These are phyloP conservation scores for Amanita polypyramis DNA, from an alignment of 768 basidiomycete genomes.

Conservation along the genomic window DNA sequence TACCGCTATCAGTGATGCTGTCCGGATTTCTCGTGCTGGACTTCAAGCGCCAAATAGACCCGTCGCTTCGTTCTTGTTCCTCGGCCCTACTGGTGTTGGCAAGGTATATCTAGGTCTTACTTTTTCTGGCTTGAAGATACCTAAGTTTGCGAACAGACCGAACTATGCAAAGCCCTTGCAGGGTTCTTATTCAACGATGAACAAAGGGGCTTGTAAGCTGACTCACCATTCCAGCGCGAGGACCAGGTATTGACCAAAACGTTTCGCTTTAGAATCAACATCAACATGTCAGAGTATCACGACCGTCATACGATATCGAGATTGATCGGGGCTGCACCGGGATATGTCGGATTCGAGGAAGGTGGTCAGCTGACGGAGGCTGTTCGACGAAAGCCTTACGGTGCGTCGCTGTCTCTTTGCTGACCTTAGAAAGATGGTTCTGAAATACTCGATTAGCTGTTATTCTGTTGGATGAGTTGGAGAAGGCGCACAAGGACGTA, in stretches of 20 bases:
- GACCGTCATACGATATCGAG: constrained; percentile 88
- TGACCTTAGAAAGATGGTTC: not conserved
- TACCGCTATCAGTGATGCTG: constrained; percentile 76
- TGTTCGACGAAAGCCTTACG: constrained; percentile 83
- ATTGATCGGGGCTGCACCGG: constrained; percentile 86
- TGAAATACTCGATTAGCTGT: constrained; percentile 37
- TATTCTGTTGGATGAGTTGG: constrained; percentile 77
- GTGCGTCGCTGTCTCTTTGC: constrained; percentile 21
- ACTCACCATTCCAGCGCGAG: not conserved
- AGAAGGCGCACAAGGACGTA: constrained; percentile 94
- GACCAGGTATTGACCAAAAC: not conserved
- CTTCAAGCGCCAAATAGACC: constrained; percentile 83
- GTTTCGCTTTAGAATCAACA: constrained; percentile 54
- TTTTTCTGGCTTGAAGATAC: no score
- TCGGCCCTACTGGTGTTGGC: constrained; percentile 83
- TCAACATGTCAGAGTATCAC: constrained; percentile 62
- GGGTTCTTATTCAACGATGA: constrained; percentile 87
- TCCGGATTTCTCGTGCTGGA: constrained; percentile 87
- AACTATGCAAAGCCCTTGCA: constrained; percentile 82
- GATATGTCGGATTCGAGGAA: constrained; percentile 88
- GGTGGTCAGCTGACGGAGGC: constrained; percentile 89
- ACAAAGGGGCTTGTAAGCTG: constrained; percentile 65
- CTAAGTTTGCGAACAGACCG: constrained; percentile 43
- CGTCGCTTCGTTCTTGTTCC: constrained; percentile 86
- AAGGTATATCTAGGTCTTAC: constrained; percentile 49